Percentiles rank a stretch among this genome's conserved stretches.
Conservation (phyloP, 768 basidiomycete genomes). For the Naganishia vishniacii region DNA sequence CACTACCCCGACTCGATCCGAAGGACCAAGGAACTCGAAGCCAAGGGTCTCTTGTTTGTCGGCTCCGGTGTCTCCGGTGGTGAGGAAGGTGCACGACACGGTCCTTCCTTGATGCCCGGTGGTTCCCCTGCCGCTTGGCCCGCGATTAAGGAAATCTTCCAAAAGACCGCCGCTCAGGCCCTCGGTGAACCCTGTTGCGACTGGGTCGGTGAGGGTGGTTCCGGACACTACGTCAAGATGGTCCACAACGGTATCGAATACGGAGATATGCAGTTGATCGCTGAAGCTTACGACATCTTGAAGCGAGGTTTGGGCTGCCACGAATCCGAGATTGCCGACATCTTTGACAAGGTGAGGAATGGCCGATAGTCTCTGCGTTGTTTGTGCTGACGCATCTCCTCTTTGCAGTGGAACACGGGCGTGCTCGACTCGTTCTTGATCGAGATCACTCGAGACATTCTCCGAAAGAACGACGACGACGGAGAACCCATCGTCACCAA, state of each 20-base stretch:
- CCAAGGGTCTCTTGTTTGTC: conserved; percentile 92
- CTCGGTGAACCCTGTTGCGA: conserved; percentile 96
- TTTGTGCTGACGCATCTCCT: too few relatives aligned
- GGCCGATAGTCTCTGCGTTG: not conserved
- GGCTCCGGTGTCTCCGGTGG: conserved; percentile 98
- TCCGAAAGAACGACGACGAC: conserved; percentile 94
- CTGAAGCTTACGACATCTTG: conserved; percentile 97
- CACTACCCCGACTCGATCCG: conserved; percentile 98
- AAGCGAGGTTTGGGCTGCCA: conserved; percentile 76
- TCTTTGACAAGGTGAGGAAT: conserved; percentile 61
- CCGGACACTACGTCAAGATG: conserved; percentile 99
- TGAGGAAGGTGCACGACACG: conserved; percentile 93
- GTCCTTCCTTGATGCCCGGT: conserved; percentile 99
- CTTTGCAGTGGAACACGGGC: conserved; percentile 70
- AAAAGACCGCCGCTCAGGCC: conserved; percentile 91
- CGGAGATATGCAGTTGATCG: conserved; percentile 97
- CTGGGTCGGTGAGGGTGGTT: conserved; percentile 91
- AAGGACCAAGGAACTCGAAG: conserved; percentile 83
- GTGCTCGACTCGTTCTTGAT: conserved; percentile 99
- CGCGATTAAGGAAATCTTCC: conserved; percentile 95
- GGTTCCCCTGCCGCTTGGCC: conserved; percentile 92
- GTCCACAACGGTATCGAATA: conserved; percentile 99
- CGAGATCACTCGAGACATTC: conserved; percentile 94
- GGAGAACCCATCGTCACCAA: conserved; percentile 84
- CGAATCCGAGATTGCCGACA: conserved; percentile 86